phyloP scores from a whole-genome alignment of 345 rosid genomes.

The Citrus glauca region DNA sequence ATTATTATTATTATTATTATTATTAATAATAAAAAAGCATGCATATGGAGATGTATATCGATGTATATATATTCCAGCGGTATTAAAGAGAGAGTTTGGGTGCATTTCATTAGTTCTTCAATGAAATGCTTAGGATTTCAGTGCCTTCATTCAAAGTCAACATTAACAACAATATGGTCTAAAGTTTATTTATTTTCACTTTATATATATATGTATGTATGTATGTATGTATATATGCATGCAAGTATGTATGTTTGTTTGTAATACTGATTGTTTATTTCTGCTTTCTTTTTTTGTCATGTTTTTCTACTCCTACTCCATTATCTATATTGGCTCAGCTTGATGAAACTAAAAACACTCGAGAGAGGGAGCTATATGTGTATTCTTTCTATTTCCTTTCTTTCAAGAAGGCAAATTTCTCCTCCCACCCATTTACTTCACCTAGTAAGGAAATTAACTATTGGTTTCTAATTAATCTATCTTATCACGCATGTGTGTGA shows the following conservation, averaged over 20 bases:
- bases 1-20: no score
- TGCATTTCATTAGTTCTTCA: background rate
- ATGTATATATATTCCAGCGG: no score
- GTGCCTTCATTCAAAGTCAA: background rate
- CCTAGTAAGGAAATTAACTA: background rate
- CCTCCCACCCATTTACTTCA: background rate
- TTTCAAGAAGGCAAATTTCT: background rate
- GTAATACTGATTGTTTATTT: no score
- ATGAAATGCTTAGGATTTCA: background rate
- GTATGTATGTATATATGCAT: no score
- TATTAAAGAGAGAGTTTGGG: no score
- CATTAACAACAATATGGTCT: no score
- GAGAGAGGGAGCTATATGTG: background rate
- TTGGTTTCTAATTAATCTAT: background rate
- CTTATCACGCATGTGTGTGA: background rate
- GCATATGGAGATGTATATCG: no score
- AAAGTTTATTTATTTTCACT: no score
- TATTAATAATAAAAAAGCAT: no score
- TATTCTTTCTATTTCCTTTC: background rate
- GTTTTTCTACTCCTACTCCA: background rate
- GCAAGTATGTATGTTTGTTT: no score
- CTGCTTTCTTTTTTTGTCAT: no score
- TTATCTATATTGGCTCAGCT: background rate
- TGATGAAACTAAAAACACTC: background rate
- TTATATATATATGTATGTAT: no score